Conservation (phyloP, 768 basidiomycete genomes). For the Naganishia vaughanmartiniae region DNA sequence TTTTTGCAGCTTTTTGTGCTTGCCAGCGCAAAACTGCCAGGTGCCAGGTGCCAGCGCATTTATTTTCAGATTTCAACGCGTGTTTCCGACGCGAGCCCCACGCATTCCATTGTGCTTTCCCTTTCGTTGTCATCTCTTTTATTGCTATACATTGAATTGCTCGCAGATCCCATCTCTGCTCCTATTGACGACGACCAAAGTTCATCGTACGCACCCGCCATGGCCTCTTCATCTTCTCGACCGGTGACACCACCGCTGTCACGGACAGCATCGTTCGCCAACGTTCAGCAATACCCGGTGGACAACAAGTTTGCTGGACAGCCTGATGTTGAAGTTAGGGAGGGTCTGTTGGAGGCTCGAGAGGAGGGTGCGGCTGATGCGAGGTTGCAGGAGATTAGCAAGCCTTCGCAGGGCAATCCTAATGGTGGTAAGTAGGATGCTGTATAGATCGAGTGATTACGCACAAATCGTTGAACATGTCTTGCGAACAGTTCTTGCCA, state of each 20-base stretch:
- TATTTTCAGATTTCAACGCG: too few species aligned
- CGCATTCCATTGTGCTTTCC: too few species aligned
- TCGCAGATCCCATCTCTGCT: neutral
- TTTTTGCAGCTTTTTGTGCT: too few species aligned
- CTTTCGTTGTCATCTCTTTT: neutral
- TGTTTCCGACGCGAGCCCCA: too few species aligned
- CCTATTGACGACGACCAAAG: neutral
- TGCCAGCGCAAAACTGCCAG: too few species aligned
- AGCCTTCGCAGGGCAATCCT: constrained; percentile 4
- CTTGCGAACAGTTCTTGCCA: constrained; percentile 66
- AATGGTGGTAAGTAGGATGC: neutral
- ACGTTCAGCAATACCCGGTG: constrained; percentile 12
- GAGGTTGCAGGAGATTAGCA: constrained; percentile 22
- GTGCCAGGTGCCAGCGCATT: too few species aligned
- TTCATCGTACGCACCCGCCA: neutral
- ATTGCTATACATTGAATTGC: neutral
- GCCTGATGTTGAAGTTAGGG: constrained; percentile 19
- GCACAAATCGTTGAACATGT: neutral
- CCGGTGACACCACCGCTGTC: constrained; percentile 16
- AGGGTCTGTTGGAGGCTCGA: constrained; percentile 21
- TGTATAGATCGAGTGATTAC: neutral
- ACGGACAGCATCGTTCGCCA: constrained; percentile 20
- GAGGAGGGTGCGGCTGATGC: constrained; percentile 20
- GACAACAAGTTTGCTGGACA: constrained; percentile 17
- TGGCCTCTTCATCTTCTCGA: constrained; percentile 7